phyloP scores from a whole-genome alignment of 2,329 filamentous ascomycete genomes.

The Fusarium bactridioides region DNA sequence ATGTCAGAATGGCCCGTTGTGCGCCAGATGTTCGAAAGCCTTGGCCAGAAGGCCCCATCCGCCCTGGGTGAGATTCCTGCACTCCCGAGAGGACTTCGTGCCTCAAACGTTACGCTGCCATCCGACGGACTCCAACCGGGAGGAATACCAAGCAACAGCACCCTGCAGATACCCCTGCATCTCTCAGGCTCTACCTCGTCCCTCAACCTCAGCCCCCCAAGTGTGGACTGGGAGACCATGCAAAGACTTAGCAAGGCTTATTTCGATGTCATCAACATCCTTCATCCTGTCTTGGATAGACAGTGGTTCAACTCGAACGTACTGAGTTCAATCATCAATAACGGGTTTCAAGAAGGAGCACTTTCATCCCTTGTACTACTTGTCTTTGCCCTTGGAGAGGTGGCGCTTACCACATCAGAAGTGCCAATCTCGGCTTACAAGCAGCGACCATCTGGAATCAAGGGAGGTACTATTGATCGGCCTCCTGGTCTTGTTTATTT shows the following conservation, averaged over 20 bases:
- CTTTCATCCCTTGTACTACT: constrained; percentile 63
- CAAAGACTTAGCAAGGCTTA: constrained; percentile 60
- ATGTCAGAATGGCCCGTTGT: constrained; percentile 41
- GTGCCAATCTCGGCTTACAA: constrained; percentile 54
- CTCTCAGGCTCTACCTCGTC: constrained; percentile 20
- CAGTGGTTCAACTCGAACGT: constrained; percentile 59
- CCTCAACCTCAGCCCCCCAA: constrained; percentile 28
- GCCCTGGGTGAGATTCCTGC: constrained; percentile 27
- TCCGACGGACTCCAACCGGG: constrained; percentile 35
- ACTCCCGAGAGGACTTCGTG: constrained; percentile 34
- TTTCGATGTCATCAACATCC: constrained; percentile 66
- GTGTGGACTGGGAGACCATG: constrained; percentile 58
- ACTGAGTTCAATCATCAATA: constrained; percentile 54
- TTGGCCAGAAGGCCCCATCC: constrained; percentile 36
- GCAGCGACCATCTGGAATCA: constrained; percentile 59
- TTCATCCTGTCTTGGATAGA: constrained; percentile 67
- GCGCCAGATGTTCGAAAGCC: constrained; percentile 37
- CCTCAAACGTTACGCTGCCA: constrained; percentile 30
- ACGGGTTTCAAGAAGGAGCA: constrained; percentile 56
- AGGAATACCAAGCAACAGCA: constrained; percentile 25
- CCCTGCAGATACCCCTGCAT: constrained; percentile 33
- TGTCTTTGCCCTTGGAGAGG: constrained; percentile 66
- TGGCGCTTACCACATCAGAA: constrained; percentile 61
- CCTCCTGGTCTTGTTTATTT: constrained; percentile 67
- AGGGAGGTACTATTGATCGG: constrained; percentile 56